These are phyloP conservation scores for Venturia oleaginea DNA, from an alignment of 2,329 filamentous ascomycete genomes.

Conservation along the genomic window DNA sequence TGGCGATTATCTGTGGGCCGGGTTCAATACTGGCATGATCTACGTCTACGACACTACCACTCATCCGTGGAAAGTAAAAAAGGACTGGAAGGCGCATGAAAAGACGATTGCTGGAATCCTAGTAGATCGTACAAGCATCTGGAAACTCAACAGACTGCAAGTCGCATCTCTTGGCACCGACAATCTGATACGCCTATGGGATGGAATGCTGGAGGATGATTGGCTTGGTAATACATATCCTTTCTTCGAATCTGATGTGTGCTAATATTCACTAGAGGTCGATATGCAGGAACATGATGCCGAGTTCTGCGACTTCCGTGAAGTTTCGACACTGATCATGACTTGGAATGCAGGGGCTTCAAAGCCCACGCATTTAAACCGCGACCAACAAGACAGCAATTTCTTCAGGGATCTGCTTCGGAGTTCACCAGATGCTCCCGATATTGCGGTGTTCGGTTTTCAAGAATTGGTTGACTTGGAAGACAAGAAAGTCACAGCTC, in stretches of 20 bases:
- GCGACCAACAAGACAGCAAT: constrained; percentile 57
- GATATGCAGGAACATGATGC: constrained; percentile 78
- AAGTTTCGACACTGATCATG: constrained; percentile 70
- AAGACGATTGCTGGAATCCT: constrained; percentile 70
- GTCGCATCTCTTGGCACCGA: constrained; percentile 83
- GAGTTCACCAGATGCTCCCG: constrained; percentile 65
- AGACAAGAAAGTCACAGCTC: constrained; percentile 95
- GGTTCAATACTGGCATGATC: constrained; percentile 87
- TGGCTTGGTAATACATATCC: constrained; percentile 57
- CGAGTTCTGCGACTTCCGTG: constrained; percentile 77
- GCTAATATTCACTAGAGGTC: constrained; percentile 43
- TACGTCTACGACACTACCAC: constrained; percentile 81
- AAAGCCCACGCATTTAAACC: constrained; percentile 73
- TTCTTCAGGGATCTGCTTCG: constrained; percentile 73
- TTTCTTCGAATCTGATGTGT: constrained; percentile 9
- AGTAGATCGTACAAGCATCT: constrained; percentile 72
- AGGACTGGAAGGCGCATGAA: constrained; percentile 90
- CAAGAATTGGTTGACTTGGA: constrained; percentile 98
- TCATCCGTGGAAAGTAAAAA: constrained; percentile 81
- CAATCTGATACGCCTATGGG: constrained; percentile 77
- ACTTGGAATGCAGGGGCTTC: constrained; percentile 98
- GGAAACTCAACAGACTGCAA: constrained; percentile 74
- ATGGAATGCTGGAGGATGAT: constrained; percentile 85
- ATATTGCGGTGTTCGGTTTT: constrained; percentile 92
- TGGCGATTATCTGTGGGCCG: constrained; percentile 80